These are phyloP conservation scores for Basipetospora chlamydospora DNA, from an alignment of 2,329 filamentous ascomycete species.

Conservation along the genomic window DNA sequence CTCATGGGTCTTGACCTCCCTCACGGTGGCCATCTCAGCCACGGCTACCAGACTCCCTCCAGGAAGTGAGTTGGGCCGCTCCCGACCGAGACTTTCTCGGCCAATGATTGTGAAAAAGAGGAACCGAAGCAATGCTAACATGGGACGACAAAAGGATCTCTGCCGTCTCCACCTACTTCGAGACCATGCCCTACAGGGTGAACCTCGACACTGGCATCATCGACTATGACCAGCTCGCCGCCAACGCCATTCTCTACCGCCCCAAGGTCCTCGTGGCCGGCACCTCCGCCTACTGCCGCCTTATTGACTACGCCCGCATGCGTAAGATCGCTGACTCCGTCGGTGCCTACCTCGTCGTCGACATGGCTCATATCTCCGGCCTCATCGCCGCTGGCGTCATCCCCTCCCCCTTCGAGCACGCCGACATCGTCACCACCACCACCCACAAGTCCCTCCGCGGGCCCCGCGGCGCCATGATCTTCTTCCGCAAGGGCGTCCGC, in stretches of 20 bases:
- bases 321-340: constrained; percentile 87
- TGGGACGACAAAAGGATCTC: constrained; percentile 62
- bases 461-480: constrained; percentile 98
- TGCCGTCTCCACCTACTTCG: constrained; percentile 95
- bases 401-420: constrained; percentile 79
- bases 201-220: constrained; percentile 85
- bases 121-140: no score
- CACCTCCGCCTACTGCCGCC: constrained; percentile 93
- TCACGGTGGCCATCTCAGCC: constrained; percentile 85
- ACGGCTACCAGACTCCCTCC: constrained; percentile 92
- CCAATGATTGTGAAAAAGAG: no score
- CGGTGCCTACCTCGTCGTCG: constrained; percentile 86
- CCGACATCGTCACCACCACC: constrained; percentile 94
- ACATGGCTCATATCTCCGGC: constrained; percentile 98
- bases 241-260: constrained; percentile 81
- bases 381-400: constrained; percentile 88
- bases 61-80: constrained; percentile 83
- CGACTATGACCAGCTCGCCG: constrained; percentile 86
- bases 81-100: no score
- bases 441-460: constrained; percentile 98
- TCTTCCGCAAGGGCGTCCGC: constrained; percentile 95
- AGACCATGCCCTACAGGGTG: constrained; percentile 94
- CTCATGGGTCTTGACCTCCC: constrained; percentile 94
- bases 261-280: constrained; percentile 94
- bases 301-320: constrained; percentile 96